These are phyloP conservation scores for Phaffomyces antillensis DNA, from an alignment of 805 yeast genomes.

Conservation along the genomic window DNA sequence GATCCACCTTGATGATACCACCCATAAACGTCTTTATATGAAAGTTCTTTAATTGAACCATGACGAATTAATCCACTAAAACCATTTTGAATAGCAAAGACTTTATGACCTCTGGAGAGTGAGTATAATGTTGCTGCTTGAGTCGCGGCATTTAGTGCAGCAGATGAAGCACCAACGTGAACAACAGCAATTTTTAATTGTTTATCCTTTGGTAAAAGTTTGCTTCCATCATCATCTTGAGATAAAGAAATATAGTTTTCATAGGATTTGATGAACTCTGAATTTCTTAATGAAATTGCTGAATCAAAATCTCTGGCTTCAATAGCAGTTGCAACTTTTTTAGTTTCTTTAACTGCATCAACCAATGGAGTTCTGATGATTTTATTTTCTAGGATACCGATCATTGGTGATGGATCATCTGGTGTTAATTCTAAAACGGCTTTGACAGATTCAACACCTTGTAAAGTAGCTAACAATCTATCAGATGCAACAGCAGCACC, in stretches of 20 bases:
- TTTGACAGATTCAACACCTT: slow-evolving; percentile 95
- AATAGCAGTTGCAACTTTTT: slow-evolving; percentile 88
- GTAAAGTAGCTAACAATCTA: slow-evolving; percentile 84
- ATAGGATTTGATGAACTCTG: slow-evolving; percentile 79
- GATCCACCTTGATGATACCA: slow-evolving; percentile 93
- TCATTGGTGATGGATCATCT: slow-evolving; percentile 89
- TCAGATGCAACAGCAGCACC: slow-evolving; percentile 97
- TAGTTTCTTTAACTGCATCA: slow-evolving; percentile 83
- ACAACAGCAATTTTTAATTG: slow-evolving; percentile 75
- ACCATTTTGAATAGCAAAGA: slow-evolving; percentile 90
- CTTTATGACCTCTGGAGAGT: slow-evolving; percentile 81
- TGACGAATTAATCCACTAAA: slow-evolving; percentile 88
- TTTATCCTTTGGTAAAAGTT: slow-evolving; percentile 51
- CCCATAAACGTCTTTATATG: slow-evolving; percentile 81
- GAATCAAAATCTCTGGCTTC: slow-evolving; percentile 68
- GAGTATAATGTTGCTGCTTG: slow-evolving; percentile 88
- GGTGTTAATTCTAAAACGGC: slow-evolving; percentile 89
- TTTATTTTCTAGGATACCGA: slow-evolving; percentile 83
- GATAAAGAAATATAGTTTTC: slow-evolving; percentile 63
- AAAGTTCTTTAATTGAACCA: slow-evolving; percentile 67
- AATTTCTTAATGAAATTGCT: slow-evolving; percentile 82
- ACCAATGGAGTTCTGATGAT: slow-evolving; percentile 78
- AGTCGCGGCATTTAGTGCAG: slow-evolving; percentile 89
- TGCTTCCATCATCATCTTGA: slow-evolving; percentile 58
- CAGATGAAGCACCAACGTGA: slow-evolving; percentile 96